A percentile compares a stretch with the other conserved stretches of the same genome.
phyloP scores from a whole-genome alignment of 2,329 filamentous ascomycete species.

The Alternaria postmessia region DNA sequence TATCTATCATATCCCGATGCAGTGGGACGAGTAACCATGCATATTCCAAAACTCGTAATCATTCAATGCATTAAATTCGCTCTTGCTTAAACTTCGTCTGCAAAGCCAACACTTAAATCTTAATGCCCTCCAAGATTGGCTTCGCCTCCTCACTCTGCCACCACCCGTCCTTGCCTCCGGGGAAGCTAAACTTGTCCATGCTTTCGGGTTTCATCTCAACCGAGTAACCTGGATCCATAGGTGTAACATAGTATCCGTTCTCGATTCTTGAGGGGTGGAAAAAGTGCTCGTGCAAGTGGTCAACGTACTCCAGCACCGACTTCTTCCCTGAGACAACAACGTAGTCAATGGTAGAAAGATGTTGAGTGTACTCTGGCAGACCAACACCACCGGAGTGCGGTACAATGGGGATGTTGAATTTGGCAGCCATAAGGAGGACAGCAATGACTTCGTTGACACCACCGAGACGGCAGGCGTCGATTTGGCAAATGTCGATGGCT shows the following conservation, averaged over 20 bases:
- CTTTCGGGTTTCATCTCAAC: conserved; percentile 92
- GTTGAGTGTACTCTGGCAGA: conserved; percentile 92
- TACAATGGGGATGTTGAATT: conserved; percentile 81
- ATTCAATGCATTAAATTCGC: background rate
- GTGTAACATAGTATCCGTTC: conserved; percentile 88
- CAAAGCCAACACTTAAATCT: conserved; percentile 41
- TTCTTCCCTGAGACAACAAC: conserved; percentile 83
- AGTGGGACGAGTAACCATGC: background rate
- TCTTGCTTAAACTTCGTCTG: background rate
- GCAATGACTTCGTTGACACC: conserved; percentile 92
- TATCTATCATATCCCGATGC: background rate
- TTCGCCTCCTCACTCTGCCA: conserved; percentile 84
- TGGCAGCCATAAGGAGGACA: conserved; percentile 85
- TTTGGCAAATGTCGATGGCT: conserved; percentile 87
- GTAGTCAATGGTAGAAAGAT: conserved; percentile 91
- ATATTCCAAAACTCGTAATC: background rate
- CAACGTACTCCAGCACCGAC: conserved; percentile 87
- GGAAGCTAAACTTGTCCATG: conserved; percentile 81
- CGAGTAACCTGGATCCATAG: conserved; percentile 82
- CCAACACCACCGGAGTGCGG: conserved; percentile 91
- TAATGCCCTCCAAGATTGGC: conserved; percentile 70
- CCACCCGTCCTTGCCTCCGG: conserved; percentile 81
- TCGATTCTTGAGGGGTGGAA: conserved; percentile 80
- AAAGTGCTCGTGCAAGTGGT: conserved; percentile 94
- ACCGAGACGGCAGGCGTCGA: conserved; percentile 88